These are phyloP conservation scores for Sporisorium reilianum DNA, from an alignment of 1,284 basidiomycete genomes.

Conservation along the genomic window DNA sequence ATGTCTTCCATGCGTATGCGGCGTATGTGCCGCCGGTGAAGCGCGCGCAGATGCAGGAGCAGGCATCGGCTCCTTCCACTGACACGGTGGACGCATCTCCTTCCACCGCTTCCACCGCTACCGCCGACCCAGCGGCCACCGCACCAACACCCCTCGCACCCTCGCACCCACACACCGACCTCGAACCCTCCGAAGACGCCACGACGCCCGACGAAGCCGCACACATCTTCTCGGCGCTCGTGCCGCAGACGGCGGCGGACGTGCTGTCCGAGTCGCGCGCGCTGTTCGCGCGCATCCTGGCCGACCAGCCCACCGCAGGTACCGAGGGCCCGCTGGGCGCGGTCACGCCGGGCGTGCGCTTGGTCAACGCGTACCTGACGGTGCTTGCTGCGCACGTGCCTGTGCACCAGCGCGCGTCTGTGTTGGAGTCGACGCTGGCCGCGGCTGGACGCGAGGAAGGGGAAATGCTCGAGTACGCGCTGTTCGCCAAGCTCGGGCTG, in stretches of 20 bases:
- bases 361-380: conserved; percentile 85
- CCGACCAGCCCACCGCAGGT: conserved; percentile 70
- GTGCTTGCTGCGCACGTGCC: conserved; percentile 74
- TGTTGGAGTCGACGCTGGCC: conserved; percentile 10
- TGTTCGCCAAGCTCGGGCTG: conserved; percentile 47
- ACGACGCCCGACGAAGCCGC: conserved; percentile 70
- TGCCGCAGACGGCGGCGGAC: conserved; percentile 80
- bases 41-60: conserved; percentile 17
- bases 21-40: conserved; percentile 75
- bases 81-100: not conserved
- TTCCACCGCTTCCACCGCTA: not conserved
- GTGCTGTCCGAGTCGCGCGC: conserved; percentile 79
- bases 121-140: not conserved
- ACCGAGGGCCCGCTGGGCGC: conserved; percentile 73
- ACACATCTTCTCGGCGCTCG: conserved; percentile 72
- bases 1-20: conserved; percentile 89
- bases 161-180: not conserved
- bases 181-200: not conserved
- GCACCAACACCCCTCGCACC: no score
- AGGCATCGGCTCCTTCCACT: not conserved
- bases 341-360: conserved; percentile 76
- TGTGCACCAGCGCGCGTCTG: not conserved
- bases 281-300: conserved; percentile 79
- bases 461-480: conserved; percentile 23
- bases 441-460: not conserved